These are phyloP conservation scores for Mycosphaerella sp. DNA, from an alignment of 2,329 filamentous ascomycete genomes.

Conservation along the genomic window DNA sequence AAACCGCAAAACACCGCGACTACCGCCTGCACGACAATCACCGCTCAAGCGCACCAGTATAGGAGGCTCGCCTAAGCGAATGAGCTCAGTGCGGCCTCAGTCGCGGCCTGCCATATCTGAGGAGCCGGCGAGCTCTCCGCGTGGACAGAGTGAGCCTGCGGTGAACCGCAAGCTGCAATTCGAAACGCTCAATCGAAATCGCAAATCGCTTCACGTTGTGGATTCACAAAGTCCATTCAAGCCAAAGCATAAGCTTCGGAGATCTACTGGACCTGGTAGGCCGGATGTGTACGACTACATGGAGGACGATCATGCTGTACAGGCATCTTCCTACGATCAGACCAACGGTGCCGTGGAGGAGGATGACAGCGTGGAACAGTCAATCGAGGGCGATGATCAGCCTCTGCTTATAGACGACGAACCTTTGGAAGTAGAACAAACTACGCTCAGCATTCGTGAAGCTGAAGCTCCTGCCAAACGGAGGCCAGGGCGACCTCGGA, in stretches of 20 bases:
- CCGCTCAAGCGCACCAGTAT: slow-evolving; percentile 61
- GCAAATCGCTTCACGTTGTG: slow-evolving; percentile 25
- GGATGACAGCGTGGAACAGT: slow-evolving; percentile 19
- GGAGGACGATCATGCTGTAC: slow-evolving; percentile 14
- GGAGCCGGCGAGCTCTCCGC: slow-evolving; percentile 15
- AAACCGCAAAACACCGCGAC: slow-evolving; percentile 40
- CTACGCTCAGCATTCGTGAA: slow-evolving; percentile 10
- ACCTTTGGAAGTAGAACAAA: slow-evolving; percentile 12
- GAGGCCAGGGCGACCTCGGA: slow-evolving; percentile 19
- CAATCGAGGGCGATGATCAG: slow-evolving; percentile 18
- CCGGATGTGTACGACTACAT: slow-evolving; percentile 23
- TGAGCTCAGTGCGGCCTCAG: slow-evolving; percentile 51
- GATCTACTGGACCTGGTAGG: slow-evolving; percentile 23
- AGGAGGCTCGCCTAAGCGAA: slow-evolving; percentile 53
- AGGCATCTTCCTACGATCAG: slow-evolving; percentile 16
- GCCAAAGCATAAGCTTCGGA: slow-evolving; percentile 26
- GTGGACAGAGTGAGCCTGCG: slow-evolving; percentile 19
- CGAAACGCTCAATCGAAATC: slow-evolving; percentile 22
- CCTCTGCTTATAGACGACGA: slow-evolving; percentile 15
- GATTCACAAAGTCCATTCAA: slow-evolving; percentile 32
- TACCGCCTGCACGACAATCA: slow-evolving; percentile 47
- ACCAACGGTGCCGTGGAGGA: slow-evolving; percentile 14
- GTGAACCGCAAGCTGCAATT: slow-evolving; percentile 34
- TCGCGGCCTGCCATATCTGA: slow-evolving; percentile 16
- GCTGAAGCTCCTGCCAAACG: slow-evolving; percentile 13